These are phyloP conservation scores for Trichoderma oligosporum DNA, from an alignment of 2,329 filamentous ascomycete genomes.

Conservation along the genomic window DNA sequence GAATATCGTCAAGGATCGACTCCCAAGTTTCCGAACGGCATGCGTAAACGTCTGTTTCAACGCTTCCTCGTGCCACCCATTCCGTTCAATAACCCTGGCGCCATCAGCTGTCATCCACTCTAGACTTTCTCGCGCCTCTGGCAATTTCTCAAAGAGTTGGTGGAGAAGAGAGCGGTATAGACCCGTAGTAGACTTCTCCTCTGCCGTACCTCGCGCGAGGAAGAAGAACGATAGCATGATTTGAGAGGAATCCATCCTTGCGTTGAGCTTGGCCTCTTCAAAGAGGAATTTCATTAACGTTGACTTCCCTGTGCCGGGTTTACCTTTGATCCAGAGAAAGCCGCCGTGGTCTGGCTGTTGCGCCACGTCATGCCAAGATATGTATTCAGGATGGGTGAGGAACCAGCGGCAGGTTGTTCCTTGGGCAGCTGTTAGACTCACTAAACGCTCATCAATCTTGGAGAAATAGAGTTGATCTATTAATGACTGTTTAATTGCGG, in stretches of 20 bases:
- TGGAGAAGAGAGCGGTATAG: constrained; percentile 48
- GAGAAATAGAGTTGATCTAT: background rate
- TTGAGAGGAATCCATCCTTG: background rate
- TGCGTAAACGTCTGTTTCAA: background rate
- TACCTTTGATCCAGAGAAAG: background rate
- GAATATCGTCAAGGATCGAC: constrained; percentile 22
- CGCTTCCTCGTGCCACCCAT: background rate
- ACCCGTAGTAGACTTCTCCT: constrained; percentile 44
- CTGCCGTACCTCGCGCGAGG: constrained; percentile 41
- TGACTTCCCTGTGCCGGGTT: background rate
- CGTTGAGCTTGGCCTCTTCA: background rate
- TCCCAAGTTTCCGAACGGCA: background rate
- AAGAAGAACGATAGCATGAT: constrained; percentile 42
- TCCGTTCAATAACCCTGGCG: background rate
- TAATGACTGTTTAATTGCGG: background rate
- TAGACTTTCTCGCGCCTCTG: background rate
- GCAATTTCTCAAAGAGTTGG: constrained; percentile 35
- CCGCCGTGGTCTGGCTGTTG: background rate
- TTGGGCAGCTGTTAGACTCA: background rate
- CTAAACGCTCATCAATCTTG: background rate
- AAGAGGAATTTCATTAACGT: constrained; percentile 10
- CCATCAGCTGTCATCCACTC: constrained; percentile 3
- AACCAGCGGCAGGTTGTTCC: constrained; percentile 25
- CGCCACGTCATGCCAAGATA: constrained; percentile 12
- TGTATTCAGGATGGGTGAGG: background rate